Conservation (phyloP, 2,329 filamentous ascomycete genomes). For the Trichoderma afroharzianum region DNA sequence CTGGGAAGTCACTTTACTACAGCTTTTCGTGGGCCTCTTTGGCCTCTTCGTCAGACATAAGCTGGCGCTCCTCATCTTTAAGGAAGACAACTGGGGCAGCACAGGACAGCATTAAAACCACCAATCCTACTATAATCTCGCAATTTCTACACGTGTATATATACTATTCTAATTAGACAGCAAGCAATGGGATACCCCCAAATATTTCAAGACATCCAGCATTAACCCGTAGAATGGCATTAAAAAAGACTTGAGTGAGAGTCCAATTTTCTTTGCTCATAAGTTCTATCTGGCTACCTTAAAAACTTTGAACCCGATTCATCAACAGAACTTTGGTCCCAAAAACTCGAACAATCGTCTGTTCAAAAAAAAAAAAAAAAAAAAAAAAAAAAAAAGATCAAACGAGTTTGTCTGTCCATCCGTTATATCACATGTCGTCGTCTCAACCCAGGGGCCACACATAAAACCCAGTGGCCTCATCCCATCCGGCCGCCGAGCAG, state of each 20-base stretch:
- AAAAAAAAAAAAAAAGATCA: background rate
- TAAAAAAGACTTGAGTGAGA: background rate
- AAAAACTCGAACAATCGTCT: background rate
- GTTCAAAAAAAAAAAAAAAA: constrained; percentile 6
- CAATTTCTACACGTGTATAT: background rate
- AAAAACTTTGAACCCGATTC: background rate
- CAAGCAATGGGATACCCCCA: background rate
- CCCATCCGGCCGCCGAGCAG: background rate
- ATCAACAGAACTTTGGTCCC: background rate
- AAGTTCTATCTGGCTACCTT: constrained; percentile 1
- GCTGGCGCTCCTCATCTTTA: constrained; percentile 83
- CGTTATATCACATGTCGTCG: constrained; percentile 18
- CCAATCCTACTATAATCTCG: background rate
- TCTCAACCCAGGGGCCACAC: constrained; percentile 14
- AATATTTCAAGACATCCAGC: background rate
- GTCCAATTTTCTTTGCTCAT: background rate
- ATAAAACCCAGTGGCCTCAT: background rate
- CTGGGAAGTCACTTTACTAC: constrained; percentile 74
- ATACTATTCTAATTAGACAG: background rate
- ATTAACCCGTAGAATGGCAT: background rate
- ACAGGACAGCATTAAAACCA: constrained; percentile 28
- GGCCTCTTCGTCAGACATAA: constrained; percentile 83
- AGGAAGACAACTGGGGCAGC: constrained; percentile 72
- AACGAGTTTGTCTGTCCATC: constrained; percentile 5
- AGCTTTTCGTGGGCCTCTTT: constrained; percentile 70